phyloP scores from a whole-genome alignment of 768 basidiomycete species.

The Leucocoprinus sp. region DNA sequence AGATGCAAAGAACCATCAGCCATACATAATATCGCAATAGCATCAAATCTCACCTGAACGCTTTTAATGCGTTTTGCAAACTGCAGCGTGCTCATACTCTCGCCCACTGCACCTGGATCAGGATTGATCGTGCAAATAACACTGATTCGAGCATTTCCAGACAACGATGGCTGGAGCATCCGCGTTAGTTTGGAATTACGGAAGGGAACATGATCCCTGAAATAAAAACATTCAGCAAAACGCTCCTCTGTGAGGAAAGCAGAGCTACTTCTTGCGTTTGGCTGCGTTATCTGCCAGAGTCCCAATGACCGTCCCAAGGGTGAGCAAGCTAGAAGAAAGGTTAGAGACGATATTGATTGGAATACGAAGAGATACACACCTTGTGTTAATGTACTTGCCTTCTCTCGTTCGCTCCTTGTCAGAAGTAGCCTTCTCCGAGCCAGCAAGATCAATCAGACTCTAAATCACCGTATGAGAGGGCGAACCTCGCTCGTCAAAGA shows the following conservation, averaged over 20 bases:
- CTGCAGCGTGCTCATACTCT: conserved; percentile 81
- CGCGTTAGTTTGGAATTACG: conserved; percentile 94
- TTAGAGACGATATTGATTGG: conserved; percentile 4
- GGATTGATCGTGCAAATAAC: conserved; percentile 97
- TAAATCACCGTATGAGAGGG: conserved; percentile 20
- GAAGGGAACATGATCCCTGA: conserved; percentile 85
- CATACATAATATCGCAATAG: background rate
- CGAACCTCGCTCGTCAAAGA: background rate
- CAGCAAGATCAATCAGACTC: conserved; percentile 94
- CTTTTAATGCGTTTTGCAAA: conserved; percentile 91
- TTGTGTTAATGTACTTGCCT: conserved; percentile 94
- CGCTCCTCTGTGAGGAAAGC: background rate
- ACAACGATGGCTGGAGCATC: conserved; percentile 89
- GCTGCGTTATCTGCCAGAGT: conserved; percentile 86
- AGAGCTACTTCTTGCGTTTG: conserved; percentile 56
- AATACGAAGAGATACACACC: conserved; percentile 28
- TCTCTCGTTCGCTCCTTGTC: conserved; percentile 95
- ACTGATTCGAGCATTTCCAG: conserved; percentile 91
- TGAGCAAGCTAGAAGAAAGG: conserved; percentile 62
- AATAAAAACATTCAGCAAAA: background rate
- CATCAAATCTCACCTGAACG: conserved; percentile 49
- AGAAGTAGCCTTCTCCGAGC: conserved; percentile 92
- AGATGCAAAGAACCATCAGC: background rate
- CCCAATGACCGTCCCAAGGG: conserved; percentile 86
- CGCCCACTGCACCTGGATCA: conserved; percentile 64